phyloP scores from a whole-genome alignment of 2,329 filamentous ascomycete genomes.

The Waltergamsia citrina region DNA sequence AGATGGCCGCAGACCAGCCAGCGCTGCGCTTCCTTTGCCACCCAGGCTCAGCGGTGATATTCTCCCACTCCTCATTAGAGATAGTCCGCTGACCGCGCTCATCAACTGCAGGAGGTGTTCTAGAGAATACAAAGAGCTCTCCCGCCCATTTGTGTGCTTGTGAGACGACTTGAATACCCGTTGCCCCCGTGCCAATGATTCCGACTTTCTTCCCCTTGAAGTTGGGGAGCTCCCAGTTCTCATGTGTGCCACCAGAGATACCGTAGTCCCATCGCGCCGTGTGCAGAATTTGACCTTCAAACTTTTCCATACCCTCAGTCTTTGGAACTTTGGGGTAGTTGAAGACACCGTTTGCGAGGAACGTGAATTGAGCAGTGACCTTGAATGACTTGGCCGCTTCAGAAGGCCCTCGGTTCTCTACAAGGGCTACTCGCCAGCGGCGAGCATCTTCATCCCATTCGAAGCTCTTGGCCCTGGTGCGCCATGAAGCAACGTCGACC shows the following conservation, averaged over 20 bases:
- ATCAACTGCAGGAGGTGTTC: slow-evolving; percentile 36
- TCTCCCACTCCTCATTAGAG: slow-evolving; percentile 28
- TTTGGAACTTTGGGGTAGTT: slow-evolving; percentile 21
- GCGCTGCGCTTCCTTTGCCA: slow-evolving; percentile 36
- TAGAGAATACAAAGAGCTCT: slow-evolving; percentile 45
- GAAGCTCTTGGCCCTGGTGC: slow-evolving; percentile 22
- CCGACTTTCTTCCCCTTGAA: slow-evolving; percentile 36
- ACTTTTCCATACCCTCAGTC: slow-evolving; percentile 19
- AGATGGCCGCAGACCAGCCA: slow-evolving; percentile 24
- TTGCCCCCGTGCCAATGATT: slow-evolving; percentile 41
- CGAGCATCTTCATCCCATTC: slow-evolving; percentile 17
- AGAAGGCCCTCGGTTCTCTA: slow-evolving; percentile 11
- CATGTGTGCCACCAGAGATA: slow-evolving; percentile 27
- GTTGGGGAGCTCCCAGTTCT: slow-evolving; percentile 28
- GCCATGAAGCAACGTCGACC: slow-evolving; percentile 25
- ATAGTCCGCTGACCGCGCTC: slow-evolving; percentile 27
- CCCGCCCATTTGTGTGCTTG: slow-evolving; percentile 34
- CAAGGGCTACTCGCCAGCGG: slow-evolving; percentile 20
- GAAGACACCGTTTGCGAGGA: slow-evolving; percentile 17
- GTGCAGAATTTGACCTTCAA: slow-evolving; percentile 31
- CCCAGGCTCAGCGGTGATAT: slow-evolving; percentile 24
- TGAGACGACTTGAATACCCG: slow-evolving; percentile 34
- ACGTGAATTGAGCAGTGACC: slow-evolving; percentile 4
- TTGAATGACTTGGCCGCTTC: slow-evolving; percentile 10
- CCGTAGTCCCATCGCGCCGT: slow-evolving; percentile 36